A percentile compares a stretch with the other conserved stretches of the same genome.
phyloP scores from a whole-genome alignment of 495 filamentous ascomycete species.

The Daldinia concentrica region DNA sequence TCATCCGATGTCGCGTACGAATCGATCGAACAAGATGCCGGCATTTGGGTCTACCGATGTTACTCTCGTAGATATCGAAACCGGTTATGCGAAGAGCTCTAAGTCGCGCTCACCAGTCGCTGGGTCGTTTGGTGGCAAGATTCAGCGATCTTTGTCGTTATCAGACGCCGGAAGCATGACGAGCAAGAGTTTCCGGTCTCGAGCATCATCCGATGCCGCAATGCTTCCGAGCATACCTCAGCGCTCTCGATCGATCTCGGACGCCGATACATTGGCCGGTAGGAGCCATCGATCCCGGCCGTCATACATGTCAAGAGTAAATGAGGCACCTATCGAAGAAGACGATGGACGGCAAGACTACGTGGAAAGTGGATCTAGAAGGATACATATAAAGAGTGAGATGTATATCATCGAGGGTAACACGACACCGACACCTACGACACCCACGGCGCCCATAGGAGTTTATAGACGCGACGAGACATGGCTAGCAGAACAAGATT shows the following conservation, averaged over 20 bases:
- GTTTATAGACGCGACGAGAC: conserved; percentile 22
- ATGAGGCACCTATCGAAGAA: conserved; percentile 40
- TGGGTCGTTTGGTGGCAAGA: conserved; percentile 14
- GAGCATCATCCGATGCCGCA: conserved; percentile 27
- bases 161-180: conserved; percentile 26
- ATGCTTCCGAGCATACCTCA: conserved; percentile 10
- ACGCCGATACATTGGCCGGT: conserved; percentile 19
- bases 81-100: conserved; percentile 14
- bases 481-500: conserved; percentile 42
- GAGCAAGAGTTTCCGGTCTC: conserved; percentile 17
- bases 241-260: conserved; percentile 33
- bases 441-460: conserved; percentile 2
- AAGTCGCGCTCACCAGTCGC: conserved; percentile 12
- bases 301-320: conserved; percentile 37
- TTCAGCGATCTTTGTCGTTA: conserved; percentile 29
- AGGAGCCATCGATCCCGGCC: conserved; percentile 31
- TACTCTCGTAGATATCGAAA: conserved; percentile 44
- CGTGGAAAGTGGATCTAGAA: conserved; percentile 2
- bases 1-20: conserved; percentile 35
- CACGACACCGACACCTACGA: conserved; percentile 21
- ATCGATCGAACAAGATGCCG: conserved; percentile 40
- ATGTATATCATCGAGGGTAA: conserved; percentile 41
- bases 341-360: conserved; percentile 15
- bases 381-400: conserved; percentile 35
- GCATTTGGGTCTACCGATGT: conserved; percentile 43